Base-by-base conservation (phyloP, 345 rosid species). In the Lepidium didymum region DNA sequence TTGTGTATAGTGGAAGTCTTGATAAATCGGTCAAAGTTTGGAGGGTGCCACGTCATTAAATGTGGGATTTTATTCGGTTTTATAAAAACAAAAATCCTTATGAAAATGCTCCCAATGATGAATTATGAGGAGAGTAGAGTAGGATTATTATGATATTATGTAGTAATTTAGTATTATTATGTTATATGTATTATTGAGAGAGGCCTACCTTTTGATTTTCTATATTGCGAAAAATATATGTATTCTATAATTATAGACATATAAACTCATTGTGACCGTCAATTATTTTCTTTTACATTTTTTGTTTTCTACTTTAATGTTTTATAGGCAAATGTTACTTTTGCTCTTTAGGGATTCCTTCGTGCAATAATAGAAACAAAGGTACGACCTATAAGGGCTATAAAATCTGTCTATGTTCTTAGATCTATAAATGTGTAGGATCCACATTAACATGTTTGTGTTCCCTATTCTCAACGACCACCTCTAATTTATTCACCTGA, bases 1-100 rank as follows among this genome's bases (percentile, higher is more conserved):
- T 85, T 13, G 83, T 88, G 49, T 88, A 90, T 62, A 92, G 98
- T 65, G 98, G 98, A 51, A 88, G 96, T 56, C 87, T 92, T 44
- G 98, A 92, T 42, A 92, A 90, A 73, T 85, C 98, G 11, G 98
- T 92, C 47, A 90, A 92, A 78, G 96, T 90, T n/a, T 92, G 98
- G 98, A 85, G 85, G 58, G 96, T 90, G 62, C 79, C 88, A 64
- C 46, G 58, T 64, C 37, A 72, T 0, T 64, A 70, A 3, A 43
- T 63, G 37, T 64, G 38, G 27, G 56, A 54, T 33, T 29, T 56
- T 34, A 15, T 57, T 27, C 44, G 14, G 13, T 21, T 19, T 45
- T 1, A 41, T 70, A 71, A 62, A 23, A 71, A 71, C 63, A 43
- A 54, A 25, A 45, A 6, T 23, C 55, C 16, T 43, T 35, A 27